phyloP scores from a whole-genome alignment of 2,329 filamentous ascomycete species.

The Onygena corvina region DNA sequence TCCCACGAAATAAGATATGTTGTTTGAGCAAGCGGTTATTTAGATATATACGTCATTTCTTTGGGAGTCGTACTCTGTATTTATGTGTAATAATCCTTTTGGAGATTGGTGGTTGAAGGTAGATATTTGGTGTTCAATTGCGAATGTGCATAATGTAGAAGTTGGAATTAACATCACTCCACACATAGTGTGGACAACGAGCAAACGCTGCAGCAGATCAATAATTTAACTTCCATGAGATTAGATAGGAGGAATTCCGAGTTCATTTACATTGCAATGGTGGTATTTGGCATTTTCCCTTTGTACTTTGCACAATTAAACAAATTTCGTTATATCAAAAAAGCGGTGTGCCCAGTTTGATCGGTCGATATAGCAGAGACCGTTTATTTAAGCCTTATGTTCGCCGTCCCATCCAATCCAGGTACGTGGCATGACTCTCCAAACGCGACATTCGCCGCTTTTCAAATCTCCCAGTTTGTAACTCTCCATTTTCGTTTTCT shows the following conservation, averaged over 20 bases:
- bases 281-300: background rate
- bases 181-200: too few relatives aligned
- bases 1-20: background rate
- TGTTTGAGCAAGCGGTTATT: background rate
- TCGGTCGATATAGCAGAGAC: too few relatives aligned
- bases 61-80: background rate
- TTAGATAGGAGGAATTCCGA: background rate
- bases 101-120: background rate
- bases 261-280: background rate
- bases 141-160: too few relatives aligned
- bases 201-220: background rate
- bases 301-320: background rate
- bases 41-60: background rate
- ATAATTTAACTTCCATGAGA: background rate
- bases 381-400: conserved; percentile 13
- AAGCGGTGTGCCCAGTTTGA: too few relatives aligned
- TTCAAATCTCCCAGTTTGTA: conserved; percentile 85
- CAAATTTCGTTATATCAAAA: conserved; percentile 2
- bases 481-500: conserved; percentile 87
- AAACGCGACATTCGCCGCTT: conserved; percentile 92
- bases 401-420: conserved; percentile 78
- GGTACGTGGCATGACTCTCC: conserved; percentile 81
- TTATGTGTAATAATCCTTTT: background rate
- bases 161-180: background rate
- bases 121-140: too few relatives aligned